phyloP scores from a whole-genome alignment of 2,329 filamentous ascomycete species.

The Calycina herbarum region DNA sequence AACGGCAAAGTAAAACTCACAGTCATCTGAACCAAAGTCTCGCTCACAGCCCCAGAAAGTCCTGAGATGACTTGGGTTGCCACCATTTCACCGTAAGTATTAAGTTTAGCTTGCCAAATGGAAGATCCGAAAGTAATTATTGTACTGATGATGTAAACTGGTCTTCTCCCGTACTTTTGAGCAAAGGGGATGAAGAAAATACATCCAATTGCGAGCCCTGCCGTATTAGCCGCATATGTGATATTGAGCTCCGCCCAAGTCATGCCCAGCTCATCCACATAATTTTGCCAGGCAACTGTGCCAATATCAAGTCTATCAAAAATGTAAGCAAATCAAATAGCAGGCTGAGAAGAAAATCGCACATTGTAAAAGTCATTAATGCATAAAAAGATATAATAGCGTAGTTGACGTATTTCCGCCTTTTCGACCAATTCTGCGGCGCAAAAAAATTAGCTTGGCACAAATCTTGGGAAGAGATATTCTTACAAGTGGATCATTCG shows the following conservation, averaged over 20 bases:
- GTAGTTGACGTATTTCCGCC: constrained; percentile 45
- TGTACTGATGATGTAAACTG: constrained; percentile 46
- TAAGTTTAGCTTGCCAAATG: constrained; percentile 47
- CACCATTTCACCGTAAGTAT: constrained; percentile 45
- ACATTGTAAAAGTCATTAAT: constrained; percentile 41
- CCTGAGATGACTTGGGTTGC: constrained; percentile 46
- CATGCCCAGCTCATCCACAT: constrained; percentile 43
- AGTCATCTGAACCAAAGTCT: constrained; percentile 48
- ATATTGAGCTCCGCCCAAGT: constrained; percentile 45
- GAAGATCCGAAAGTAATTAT: constrained; percentile 39
- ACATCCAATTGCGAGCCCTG: constrained; percentile 43
- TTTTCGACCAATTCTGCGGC: constrained; percentile 43
- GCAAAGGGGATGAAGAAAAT: constrained; percentile 47
- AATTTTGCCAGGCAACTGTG: constrained; percentile 7
- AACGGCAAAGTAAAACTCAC: background rate
- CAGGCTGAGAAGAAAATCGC: background rate
- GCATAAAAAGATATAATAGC: constrained; percentile 44
- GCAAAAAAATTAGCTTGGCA: background rate
- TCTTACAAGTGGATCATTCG: constrained; percentile 25
- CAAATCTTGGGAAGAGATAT: background rate
- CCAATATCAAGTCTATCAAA: constrained; percentile 19
- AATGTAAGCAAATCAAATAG: background rate
- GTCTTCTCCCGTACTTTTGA: constrained; percentile 47
- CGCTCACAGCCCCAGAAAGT: constrained; percentile 45
- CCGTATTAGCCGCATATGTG: constrained; percentile 46